Evolutionary conservation across 2,329 filamentous ascomycete genomes (phyloP), one percentile per base, ranked within the genome.

Genomic region (Chrysosporium keratinophilum): DNA sequence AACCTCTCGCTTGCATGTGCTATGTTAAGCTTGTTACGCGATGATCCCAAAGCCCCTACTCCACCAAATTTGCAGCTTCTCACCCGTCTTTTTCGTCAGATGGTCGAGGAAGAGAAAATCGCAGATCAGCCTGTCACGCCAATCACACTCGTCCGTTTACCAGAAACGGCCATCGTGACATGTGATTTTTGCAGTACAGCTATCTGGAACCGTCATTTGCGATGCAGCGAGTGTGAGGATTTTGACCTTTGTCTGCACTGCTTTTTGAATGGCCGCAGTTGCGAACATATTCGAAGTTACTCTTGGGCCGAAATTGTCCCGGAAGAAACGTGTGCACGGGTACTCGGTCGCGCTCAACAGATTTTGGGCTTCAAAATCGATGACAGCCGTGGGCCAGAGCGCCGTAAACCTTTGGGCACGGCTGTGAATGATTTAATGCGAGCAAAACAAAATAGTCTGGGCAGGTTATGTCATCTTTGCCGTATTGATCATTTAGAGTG

Each of bases 161-260:
- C 64, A 54, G 58, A 62, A 40, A 66, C 62, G 2, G 65, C 64
- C 10, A 64, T 69, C 41, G 65, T 66, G 35, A 65, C 63, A 10
- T 69, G 67, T 54, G 67, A 68, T 50, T 69, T 69, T 55, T 69
- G 66, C 56, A 64, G 62, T 17, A 62, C 66, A 3, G 66, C 66
- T n/a, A 68, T 69, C 40, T 69, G 67, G 67, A 69, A 69, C 49
- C 64, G 65, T 17, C 66, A 69, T 60, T 56, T 69, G 17, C 65
- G 65, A n/a, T 69, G 66, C 47, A 64, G 65, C 15, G 59, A 65
- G 44, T 69, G 67, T 48, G 61, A 63, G 15, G 66, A 69, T 55
- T 68, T 69, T 54, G 66, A 69, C 49, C 59, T 69, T 23, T 69
- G 66, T 53, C 55, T 69, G 39, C 62, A 63, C 12, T 69, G 66